Conservation (phyloP, 2,329 filamentous ascomycete species). For the Colletotrichum lupini region DNA sequence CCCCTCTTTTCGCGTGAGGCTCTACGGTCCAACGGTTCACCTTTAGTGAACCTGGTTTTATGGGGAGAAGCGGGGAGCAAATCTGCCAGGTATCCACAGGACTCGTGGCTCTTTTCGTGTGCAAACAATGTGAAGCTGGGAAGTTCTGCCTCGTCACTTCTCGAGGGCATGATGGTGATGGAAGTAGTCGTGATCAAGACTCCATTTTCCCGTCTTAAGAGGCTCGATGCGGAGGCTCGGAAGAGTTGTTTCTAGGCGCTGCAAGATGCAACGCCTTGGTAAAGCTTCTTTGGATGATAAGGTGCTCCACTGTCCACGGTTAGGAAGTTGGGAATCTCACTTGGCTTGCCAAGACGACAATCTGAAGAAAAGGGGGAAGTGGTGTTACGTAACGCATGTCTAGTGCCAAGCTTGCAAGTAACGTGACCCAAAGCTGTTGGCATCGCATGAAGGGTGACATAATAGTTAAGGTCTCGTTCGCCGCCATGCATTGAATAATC, state of each 20-base stretch:
- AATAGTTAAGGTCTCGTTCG: not conserved
- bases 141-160: not conserved
- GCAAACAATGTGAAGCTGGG: not conserved
- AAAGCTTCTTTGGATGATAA: not conserved
- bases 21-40: not conserved
- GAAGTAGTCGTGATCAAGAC: not conserved
- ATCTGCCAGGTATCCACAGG: not conserved
- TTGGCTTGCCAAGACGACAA: not conserved
- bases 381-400: not conserved
- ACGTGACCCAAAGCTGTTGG: not conserved
- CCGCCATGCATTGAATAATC: not conserved
- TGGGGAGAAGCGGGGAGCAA: not conserved
- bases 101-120: not conserved
- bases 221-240: not conserved
- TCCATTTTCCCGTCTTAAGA: no score
- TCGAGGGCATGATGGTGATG: not conserved
- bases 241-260: not conserved
- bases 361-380: not conserved
- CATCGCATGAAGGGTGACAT: not conserved
- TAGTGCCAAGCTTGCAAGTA: not conserved
- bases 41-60: not conserved
- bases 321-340: not conserved
- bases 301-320: not conserved
- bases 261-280: not conserved
- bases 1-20: not conserved